Evolutionary conservation across 2,329 filamentous ascomycete genomes (phyloP), one percentile per base, ranked within the genome.

Genomic region (Phaeomoniella chlamydospora): DNA sequence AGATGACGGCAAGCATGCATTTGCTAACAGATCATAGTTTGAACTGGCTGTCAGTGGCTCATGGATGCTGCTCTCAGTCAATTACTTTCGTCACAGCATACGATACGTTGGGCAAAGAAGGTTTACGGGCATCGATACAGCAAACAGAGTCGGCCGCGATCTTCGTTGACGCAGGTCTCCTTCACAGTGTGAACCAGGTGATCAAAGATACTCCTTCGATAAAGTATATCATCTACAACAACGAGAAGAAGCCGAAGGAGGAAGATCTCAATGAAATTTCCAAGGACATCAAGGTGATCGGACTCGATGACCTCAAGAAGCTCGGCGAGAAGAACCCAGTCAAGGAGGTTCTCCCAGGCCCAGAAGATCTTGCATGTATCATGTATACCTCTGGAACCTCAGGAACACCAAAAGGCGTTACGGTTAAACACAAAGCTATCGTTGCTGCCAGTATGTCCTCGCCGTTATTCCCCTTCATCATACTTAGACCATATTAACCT

Each of bases 341-440:
- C 14, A 72, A 83, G 4, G 69, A 80, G 1, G 70, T 76, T 13
- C 77, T 77, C 13, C 80, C 85, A 19, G 67, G 71, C 41, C 67
- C 80, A 4, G 70, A 79, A 3, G 83, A 92, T 49, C 64, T 85
- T 11, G 86, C 78, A 57, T 92, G 85, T 55, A 68, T 73, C 53
- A 73, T 72, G 68, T 72, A 72, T 57, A 93, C 86, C 1, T 93
- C 85, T 31, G 86, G 85, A 15, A 87, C 82, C 12, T 90, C 83
- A 1, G 85, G 85, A 29, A 69, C 79, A 11, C 85, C 85, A 39
- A 94, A 94, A 63, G 85, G 85, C 48, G 85, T 83, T 26, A 72
- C 81, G 33, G 72, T 93, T 47, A 80, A 75, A 33, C 85, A 93
- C 56, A 76, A 71, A 49, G 79, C 77, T 46, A 78, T 94, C 32